Evolutionary conservation across 345 rosid species (phyloP).

Genomic region (Dipteronia dyeriana): DNA sequence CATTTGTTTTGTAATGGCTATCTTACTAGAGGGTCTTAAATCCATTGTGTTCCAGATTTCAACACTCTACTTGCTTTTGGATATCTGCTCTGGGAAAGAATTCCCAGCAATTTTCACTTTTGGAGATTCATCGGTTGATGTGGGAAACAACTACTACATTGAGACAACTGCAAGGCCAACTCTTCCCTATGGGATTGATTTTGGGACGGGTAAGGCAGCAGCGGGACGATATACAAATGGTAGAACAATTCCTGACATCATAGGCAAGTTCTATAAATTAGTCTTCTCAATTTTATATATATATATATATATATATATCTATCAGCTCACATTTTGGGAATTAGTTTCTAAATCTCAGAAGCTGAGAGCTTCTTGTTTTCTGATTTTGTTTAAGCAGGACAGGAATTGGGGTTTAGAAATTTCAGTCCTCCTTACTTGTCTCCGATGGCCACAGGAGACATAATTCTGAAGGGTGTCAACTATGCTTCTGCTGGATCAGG

Average conservation of each 20-base stretch:
- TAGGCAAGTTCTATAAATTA: conserved; percentile 23
- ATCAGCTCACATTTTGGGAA: too few species aligned
- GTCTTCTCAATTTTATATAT: neutral
- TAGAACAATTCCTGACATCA: conserved; percentile 16
- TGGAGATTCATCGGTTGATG: conserved; percentile 1
- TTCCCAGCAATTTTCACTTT: neutral
- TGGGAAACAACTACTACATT: neutral
- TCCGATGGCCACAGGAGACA: neutral
- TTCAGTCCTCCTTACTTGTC: conserved; percentile 25
- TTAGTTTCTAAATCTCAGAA: too few species aligned
- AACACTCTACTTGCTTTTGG: neutral
- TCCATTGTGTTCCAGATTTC: too few species aligned
- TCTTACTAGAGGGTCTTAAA: too few species aligned
- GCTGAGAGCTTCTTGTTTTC: neutral
- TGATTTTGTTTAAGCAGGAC: neutral
- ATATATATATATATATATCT: too few species aligned
- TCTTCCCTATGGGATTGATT: conserved; percentile 27
- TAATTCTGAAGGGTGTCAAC: conserved; percentile 13
- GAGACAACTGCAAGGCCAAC: neutral
- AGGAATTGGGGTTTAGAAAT: neutral
- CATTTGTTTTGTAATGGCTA: too few species aligned
- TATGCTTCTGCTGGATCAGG: conserved; percentile 22
- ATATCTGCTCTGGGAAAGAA: neutral
- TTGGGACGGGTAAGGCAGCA: neutral
- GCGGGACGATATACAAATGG: conserved; percentile 21